Conservation (phyloP, 2,329 filamentous ascomycete species). For the Davidsoniella neocaledoniae region DNA sequence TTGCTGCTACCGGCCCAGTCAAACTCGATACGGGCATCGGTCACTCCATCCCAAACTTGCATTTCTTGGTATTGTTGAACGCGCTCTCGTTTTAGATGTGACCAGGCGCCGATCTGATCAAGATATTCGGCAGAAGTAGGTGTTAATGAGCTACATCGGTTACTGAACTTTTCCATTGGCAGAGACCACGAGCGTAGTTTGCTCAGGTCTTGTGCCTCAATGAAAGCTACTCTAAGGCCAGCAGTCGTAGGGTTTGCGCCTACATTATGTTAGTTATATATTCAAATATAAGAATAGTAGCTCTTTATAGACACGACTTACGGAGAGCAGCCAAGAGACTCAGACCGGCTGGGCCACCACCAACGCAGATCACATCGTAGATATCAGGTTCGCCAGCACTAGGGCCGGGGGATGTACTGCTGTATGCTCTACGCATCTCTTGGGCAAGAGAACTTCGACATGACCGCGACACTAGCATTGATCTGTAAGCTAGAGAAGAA, state of each 20-base stretch:
- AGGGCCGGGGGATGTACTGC: slow-evolving; percentile 14
- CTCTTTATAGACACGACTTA: slow-evolving; percentile 24
- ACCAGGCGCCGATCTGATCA: slow-evolving; percentile 70
- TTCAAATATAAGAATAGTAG: neutral
- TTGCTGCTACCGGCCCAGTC: slow-evolving; percentile 37
- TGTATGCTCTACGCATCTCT: neutral
- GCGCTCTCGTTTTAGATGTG: slow-evolving; percentile 52
- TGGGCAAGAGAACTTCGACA: slow-evolving; percentile 2
- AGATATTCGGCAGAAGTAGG: slow-evolving; percentile 75
- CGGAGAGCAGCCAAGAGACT: slow-evolving; percentile 64
- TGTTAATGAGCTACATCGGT: slow-evolving; percentile 89
- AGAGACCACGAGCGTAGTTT: slow-evolving; percentile 51
- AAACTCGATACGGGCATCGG: slow-evolving; percentile 75
- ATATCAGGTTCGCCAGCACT: slow-evolving; percentile 39
- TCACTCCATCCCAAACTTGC: slow-evolving; percentile 96
- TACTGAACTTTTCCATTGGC: slow-evolving; percentile 58
- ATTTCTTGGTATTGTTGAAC: slow-evolving; percentile 86
- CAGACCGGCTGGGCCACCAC: slow-evolving; percentile 76
- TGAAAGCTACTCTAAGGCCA: slow-evolving; percentile 65
- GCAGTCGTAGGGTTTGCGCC: slow-evolving; percentile 61
- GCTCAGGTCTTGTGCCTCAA: slow-evolving; percentile 75
- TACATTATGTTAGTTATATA: slow-evolving; percentile 19
- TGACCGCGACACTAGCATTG: neutral
- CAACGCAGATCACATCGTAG: slow-evolving; percentile 86
- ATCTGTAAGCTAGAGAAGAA: neutral